These are phyloP conservation scores for Excoecaria cochinchinensis DNA, from an alignment of 345 rosid genomes.

Conservation along the genomic window DNA sequence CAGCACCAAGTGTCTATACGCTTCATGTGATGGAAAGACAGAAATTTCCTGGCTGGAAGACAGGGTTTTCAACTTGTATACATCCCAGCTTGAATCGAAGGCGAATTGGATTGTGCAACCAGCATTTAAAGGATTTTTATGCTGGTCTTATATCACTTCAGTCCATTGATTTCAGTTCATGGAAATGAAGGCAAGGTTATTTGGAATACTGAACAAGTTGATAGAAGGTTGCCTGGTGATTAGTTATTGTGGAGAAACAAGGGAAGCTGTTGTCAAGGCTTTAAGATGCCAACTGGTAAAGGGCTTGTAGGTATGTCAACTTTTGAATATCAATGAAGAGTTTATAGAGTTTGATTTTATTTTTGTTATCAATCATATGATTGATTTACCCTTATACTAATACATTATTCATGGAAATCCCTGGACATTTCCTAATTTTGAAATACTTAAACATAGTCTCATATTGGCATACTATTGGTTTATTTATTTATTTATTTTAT, in stretches of 20 bases:
- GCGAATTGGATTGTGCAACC: slow-evolving; percentile 69
- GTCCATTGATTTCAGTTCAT: slow-evolving; percentile 70
- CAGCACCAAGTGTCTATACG: slow-evolving; percentile 74
- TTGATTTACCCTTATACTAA: neutral
- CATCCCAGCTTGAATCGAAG: slow-evolving; percentile 84
- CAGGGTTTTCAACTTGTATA: slow-evolving; percentile 77
- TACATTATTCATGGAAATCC: neutral
- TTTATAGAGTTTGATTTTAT: neutral
- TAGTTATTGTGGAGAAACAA: slow-evolving; percentile 4
- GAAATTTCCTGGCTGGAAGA: slow-evolving; percentile 92
- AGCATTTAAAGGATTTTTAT: slow-evolving; percentile 68
- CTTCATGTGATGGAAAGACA: slow-evolving; percentile 88
- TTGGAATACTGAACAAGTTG: neutral
- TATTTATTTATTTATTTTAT: too few species aligned
- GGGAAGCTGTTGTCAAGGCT: neutral
- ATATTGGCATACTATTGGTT: neutral
- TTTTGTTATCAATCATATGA: neutral
- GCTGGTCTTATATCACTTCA: slow-evolving; percentile 77
- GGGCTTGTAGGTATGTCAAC: neutral
- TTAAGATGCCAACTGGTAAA: neutral
- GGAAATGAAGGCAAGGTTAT: slow-evolving; percentile 39
- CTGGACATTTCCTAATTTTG: neutral
- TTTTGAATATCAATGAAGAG: neutral
- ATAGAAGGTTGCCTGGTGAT: neutral
- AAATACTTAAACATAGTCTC: neutral